These are phyloP conservation scores for Lentinula detonsa DNA, from an alignment of 768 basidiomycete genomes.

Conservation along the genomic window DNA sequence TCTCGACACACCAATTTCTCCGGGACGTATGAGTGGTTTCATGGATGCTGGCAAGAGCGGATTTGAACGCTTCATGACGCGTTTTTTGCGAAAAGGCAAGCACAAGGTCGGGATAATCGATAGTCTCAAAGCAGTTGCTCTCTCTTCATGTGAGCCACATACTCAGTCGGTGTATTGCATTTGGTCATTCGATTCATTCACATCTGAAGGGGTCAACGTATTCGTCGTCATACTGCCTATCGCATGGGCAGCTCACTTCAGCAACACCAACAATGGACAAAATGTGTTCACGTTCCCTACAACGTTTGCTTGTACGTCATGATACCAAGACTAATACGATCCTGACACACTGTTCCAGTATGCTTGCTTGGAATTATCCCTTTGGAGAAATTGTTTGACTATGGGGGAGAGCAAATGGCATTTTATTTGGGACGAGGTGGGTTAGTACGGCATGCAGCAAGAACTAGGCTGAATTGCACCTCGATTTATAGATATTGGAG, in stretches of 20 bases:
- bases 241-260: conserved; percentile 56
- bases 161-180: neutral
- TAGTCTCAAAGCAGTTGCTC: conserved; percentile 38
- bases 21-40: neutral
- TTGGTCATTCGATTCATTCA: neutral
- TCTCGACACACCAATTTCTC: neutral
- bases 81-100: conserved; percentile 43
- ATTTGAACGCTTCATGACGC: conserved; percentile 27
- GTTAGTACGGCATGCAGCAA: neutral
- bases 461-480: conserved; percentile 11
- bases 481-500: conserved; percentile 48
- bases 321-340: too few relatives aligned
- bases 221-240: conserved; percentile 53
- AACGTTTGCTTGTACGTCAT: conserved; percentile 36
- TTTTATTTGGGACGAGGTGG: conserved; percentile 46
- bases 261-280: conserved; percentile 7
- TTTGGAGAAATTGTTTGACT: conserved; percentile 62
- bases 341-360: conserved; percentile 29
- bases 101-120: conserved; percentile 32
- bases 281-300: conserved; percentile 24
- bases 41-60: neutral
- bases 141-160: conserved; percentile 42
- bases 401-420: conserved; percentile 41
- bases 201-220: conserved; percentile 47
- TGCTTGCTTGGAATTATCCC: conserved; percentile 63